Evolutionary conservation across 768 basidiomycete species (phyloP).

Genomic region (Tylopilus plumbeoviolaceoides): DNA sequence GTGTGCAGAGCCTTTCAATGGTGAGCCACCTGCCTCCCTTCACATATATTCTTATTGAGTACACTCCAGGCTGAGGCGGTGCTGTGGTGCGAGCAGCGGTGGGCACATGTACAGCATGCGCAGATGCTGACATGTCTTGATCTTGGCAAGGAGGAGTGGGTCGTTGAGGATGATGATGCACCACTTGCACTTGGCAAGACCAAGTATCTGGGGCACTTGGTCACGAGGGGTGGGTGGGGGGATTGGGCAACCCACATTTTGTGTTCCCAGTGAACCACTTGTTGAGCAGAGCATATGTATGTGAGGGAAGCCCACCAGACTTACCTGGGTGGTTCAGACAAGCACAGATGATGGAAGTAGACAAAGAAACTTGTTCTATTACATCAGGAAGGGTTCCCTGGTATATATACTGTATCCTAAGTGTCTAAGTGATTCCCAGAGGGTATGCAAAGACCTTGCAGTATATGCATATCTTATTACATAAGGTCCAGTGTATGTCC

Average conservation of each 20-base stretch:
- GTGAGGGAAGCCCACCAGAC: no score
- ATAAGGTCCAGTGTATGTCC: no score
- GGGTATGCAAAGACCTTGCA: no score
- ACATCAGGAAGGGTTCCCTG: no score
- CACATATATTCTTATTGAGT: neutral
- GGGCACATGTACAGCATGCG: conserved; percentile 40
- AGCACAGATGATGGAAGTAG: no score
- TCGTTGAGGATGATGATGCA: conserved; percentile 35
- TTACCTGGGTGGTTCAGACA: no score
- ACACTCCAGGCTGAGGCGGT: conserved; percentile 54
- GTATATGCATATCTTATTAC: no score
- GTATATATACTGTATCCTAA: no score
- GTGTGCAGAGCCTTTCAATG: conserved; percentile 10
- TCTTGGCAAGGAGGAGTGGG: conserved; percentile 49
- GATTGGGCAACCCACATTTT: conserved; percentile 89
- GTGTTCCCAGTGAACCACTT: conserved; percentile 59
- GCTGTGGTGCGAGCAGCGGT: conserved; percentile 52
- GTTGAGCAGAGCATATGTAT: no score
- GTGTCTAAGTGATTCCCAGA: no score
- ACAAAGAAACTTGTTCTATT: no score
- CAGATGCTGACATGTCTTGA: conserved; percentile 52
- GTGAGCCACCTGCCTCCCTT: neutral
- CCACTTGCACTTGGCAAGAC: conserved; percentile 58
- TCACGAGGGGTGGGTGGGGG: conserved; percentile 79
- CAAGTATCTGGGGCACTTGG: conserved; percentile 54